Base-by-base conservation (phyloP, 306 rosid genomes). In the Urtica urens region DNA sequence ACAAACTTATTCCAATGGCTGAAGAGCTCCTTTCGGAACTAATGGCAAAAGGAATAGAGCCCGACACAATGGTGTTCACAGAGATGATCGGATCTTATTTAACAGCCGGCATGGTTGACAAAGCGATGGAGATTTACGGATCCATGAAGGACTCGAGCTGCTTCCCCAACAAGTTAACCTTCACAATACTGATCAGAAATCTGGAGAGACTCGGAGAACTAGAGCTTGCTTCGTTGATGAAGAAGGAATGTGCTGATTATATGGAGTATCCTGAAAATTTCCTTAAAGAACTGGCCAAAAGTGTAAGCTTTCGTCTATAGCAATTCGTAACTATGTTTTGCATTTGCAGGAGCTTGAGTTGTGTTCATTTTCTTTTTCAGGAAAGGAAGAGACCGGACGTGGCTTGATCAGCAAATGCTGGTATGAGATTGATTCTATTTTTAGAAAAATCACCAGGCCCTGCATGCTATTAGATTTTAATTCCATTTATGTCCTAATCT, bases 51-150 rank as follows among this genome's bases (percentile, higher is more conserved):
- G 78, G 87, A 14, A 51, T 84, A 43, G 63, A 72, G 37, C 80
- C 81, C 3, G 73, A 78, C 55, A 60, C 87, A 1, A 78, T 87
- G 62, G 65, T 70, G 35, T 75, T 67, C 31, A 74, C 67, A 34
- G 87, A 85, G 70, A 70, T 85, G 81, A 85, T 85, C 45, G 95
- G 95, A 51, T 81, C 70, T 14, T 85, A 85, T 58, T 12, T 80
- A 46, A 63, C 53, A 46, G 72, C 34, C 39, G 81, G 63, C 18
- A 63, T 68, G 77, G 42, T 40, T 7, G 87, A 76, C 19, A 78
- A 77, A 72, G 87, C 78, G 0, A 72, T 81, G 74, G 64, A 81
- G 38, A 28, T 44, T 5, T 85, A 73, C 34, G 50, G 42, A 22
- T 53, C 58, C 28, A 80, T 80, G 95, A 84, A 75, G 68, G 71